phyloP scores from a whole-genome alignment of 495 filamentous ascomycete genomes.

The Niebla homalea region DNA sequence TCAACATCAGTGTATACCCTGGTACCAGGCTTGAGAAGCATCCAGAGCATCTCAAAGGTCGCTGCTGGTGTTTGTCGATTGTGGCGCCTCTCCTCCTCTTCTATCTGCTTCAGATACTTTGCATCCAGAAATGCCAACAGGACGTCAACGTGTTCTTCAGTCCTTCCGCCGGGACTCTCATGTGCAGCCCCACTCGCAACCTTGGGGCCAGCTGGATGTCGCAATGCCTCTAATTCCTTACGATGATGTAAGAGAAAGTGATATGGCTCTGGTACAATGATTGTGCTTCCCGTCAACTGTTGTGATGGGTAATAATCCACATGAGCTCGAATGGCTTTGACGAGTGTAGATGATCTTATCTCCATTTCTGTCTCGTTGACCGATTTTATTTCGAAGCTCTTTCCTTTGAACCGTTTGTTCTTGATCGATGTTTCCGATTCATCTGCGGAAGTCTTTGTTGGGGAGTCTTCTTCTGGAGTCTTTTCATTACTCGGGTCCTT shows the following conservation, averaged over 20 bases:
- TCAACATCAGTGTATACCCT: constrained; percentile 10
- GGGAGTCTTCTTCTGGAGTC: too few relatives aligned
- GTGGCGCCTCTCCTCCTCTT: constrained; percentile 16
- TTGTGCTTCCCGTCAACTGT: constrained; percentile 9
- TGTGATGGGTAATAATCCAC: constrained; percentile 15
- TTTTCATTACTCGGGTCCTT: too few relatives aligned
- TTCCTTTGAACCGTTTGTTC: too few relatives aligned
- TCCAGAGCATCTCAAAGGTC: constrained; percentile 21
- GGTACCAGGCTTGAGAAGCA: constrained; percentile 15
- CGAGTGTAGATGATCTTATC: constrained; percentile 3
- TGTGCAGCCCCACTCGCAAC: not conserved
- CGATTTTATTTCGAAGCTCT: too few relatives aligned
- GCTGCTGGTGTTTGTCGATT: constrained; percentile 6
- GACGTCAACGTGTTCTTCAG: constrained; percentile 16
- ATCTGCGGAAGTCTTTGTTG: too few relatives aligned
- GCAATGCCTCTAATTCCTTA: constrained; percentile 13
- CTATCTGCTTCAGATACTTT: constrained; percentile 5
- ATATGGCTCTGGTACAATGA: constrained; percentile 14
- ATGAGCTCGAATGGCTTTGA: constrained; percentile 3
- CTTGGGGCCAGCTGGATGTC: constrained; percentile 10
- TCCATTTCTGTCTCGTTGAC: not conserved
- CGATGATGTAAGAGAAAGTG: constrained; percentile 18
- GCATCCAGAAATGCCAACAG: constrained; percentile 11
- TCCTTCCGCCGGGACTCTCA: constrained; percentile 7
- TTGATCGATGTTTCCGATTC: too few relatives aligned